phyloP scores from a whole-genome alignment of 371 early-diverging fungal species.

The Choanephora cucurbitarum region DNA sequence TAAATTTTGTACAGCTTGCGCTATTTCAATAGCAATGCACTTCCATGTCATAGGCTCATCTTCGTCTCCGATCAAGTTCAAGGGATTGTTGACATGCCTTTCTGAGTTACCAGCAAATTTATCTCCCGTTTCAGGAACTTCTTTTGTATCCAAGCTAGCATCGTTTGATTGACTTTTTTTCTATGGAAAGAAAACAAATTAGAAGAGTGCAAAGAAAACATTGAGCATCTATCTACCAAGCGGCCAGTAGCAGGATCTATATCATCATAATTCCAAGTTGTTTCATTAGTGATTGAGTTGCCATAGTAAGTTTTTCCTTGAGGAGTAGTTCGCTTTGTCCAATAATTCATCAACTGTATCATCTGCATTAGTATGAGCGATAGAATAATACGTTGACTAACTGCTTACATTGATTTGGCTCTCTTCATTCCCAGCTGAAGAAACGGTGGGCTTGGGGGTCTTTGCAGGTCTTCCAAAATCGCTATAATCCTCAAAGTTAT shows the following conservation, averaged over 20 bases:
- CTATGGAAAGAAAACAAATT: background rate
- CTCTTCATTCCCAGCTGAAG: background rate
- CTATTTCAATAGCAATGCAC: slow-evolving; percentile 57
- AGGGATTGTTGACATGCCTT: background rate
- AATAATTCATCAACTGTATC: slow-evolving; percentile 41
- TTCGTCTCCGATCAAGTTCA: background rate
- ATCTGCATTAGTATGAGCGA: background rate
- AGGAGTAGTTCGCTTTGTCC: slow-evolving; percentile 61
- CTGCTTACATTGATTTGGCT: slow-evolving; percentile 6
- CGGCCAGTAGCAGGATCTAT: slow-evolving; percentile 40
- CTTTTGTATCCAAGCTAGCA: background rate
- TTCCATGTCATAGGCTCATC: slow-evolving; percentile 26
- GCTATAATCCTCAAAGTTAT: slow-evolving; percentile 14
- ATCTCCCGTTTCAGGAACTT: background rate
- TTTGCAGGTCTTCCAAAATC: slow-evolving; percentile 8
- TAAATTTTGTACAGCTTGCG: slow-evolving; percentile 64
- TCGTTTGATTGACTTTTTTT: slow-evolving; percentile 1
- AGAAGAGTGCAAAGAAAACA: no score
- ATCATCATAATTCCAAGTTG: slow-evolving; percentile 63
- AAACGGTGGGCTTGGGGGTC: background rate
- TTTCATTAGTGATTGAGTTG: slow-evolving; percentile 78
- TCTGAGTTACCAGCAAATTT: background rate
- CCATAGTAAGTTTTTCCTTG: slow-evolving; percentile 76
- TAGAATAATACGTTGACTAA: background rate
- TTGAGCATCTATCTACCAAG: slow-evolving; percentile 17